Base-by-base conservation (phyloP, 495 filamentous ascomycete genomes). In the Aspergillus egyptiacus region DNA sequence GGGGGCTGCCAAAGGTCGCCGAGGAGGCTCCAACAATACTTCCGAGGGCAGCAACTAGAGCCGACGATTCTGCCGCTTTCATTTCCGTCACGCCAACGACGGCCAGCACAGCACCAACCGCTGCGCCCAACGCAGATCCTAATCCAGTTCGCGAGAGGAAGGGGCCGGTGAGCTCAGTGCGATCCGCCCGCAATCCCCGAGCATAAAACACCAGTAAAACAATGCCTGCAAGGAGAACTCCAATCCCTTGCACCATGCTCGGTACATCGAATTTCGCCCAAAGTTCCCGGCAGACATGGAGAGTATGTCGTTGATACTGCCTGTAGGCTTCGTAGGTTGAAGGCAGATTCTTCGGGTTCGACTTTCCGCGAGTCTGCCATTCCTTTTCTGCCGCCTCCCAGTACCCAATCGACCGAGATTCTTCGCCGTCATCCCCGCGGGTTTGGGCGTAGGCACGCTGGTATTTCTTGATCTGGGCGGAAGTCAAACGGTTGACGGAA, bases 191-290 rank as follows among this genome's bases (percentile, higher is more conserved):
- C 35, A 83, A 58, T 22, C 76, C 76, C 42, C 83, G 73, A 23
- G 88, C 83, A 63, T 90, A 96, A 2, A 88, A 62, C 8, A 83
- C 70, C 22, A 97, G 68, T 23, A 84, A 57, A 18, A 76, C 53
- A 35, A 96, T 74, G 9, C 84, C 81, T 11, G 74, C 74, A 11
- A 79, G 70, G 52, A 96, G 77, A 40, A 95, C 75, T 13, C 55
- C 58, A 49, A 96, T 81, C 15, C 93, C 93, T 37, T 85, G 62
- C 8, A 81, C 50, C 90, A 98, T 98, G 59, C 84, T 87, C 1
- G 78, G 73, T 30, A 95, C 69, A 62, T 97, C 86, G 59, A 97
- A 98, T 20, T 83, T 76, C 9, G 94, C 89, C 93, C 93, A 98
- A 19, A 96, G 74, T 18, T 72, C 73, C 56, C 87, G 87, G 70